Evolutionary conservation across 1,284 basidiomycete genomes (phyloP), one percentile per base, ranked within the genome.

Genomic region (Ganoderma lucidum): DNA sequence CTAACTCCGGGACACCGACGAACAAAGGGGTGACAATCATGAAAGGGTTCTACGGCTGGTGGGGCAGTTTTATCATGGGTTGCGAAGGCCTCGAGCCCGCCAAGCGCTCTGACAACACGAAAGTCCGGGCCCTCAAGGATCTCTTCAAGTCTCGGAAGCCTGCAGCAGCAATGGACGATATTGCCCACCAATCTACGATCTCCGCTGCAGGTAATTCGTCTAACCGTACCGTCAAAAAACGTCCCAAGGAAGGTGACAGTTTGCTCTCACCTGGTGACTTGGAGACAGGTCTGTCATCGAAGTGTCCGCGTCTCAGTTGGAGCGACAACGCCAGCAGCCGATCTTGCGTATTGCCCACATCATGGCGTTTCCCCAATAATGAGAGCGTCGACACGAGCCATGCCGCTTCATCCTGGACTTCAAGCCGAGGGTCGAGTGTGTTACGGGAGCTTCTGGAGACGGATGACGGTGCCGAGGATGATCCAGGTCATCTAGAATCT

Each of bases 171-270:
- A 28, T 53, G 51, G 28, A 53, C 23, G n/a, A 53, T 9, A 9
- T 30, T 2, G 23, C 12, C 12, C 51, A 53, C 28, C 59, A 12
- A 56, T 70, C 15, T 3, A 12, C 17, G 62, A 63, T 10, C 23
- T 58, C 28, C 59, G 56, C 15, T 45, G 23, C 19, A 15, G 10
- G 6, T 51, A 65, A 23, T 58, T 65, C 28, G 59, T n/a, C 35
- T 35, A 35, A 35, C 35, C 35, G 35, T 8, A 35, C 35, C 35
- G 35, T 8, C 3, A 23, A 23, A 23, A 23, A 23, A 23, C 23
- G 23, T 23, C 23, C 23, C 23, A 23, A 23, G 23, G 56, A 59
- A 17, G 32, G 32, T 32, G 32, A 44, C 3, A 19, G 17, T 17
- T 14, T 45, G 44, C 44, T 4, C 14, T 44, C 23, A 23, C 42